phyloP scores from a whole-genome alignment of 345 rosid species.

The Eucalyptus sp. region DNA sequence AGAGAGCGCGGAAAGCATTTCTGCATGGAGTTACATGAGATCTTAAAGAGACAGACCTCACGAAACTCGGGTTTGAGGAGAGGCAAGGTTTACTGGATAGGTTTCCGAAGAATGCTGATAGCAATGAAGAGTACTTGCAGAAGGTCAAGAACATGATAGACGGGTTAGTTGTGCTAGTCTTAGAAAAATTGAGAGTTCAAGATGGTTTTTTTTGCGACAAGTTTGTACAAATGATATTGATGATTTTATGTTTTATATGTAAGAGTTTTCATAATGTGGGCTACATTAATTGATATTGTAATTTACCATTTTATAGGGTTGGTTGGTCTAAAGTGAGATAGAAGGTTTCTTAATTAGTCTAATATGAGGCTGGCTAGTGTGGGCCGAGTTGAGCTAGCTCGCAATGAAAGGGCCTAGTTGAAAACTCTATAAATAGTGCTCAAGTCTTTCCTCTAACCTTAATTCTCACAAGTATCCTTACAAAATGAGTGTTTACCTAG shows the following conservation, averaged over 20 bases:
- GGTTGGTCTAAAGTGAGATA: too few species aligned
- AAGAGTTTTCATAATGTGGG: accelerated
- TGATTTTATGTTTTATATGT: background rate
- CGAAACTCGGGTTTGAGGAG: background rate
- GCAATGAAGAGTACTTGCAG: background rate
- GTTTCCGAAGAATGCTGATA: background rate
- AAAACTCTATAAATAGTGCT: accelerated
- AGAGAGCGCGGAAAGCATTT: background rate
- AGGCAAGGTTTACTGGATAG: background rate
- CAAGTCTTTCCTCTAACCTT: accelerated
- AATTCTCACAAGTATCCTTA: too few species aligned
- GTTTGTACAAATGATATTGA: background rate
- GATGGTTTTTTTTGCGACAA: background rate
- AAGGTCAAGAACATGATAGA: background rate
- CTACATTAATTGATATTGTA: too few species aligned
- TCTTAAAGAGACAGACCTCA: background rate
- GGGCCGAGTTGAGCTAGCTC: accelerated
- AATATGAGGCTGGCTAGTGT: accelerated
- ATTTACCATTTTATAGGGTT: accelerated
- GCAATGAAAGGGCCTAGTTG: accelerated
- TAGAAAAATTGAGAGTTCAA: background rate
- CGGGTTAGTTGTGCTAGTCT: background rate
- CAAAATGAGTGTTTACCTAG: too few species aligned
- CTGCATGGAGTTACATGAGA: background rate
- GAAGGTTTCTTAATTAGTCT: accelerated